A percentile compares a stretch with the other conserved stretches of the same genome.
These are phyloP conservation scores for Pulveroboletus sp. DNA, from an alignment of 768 basidiomycete genomes.

Conservation along the genomic window DNA sequence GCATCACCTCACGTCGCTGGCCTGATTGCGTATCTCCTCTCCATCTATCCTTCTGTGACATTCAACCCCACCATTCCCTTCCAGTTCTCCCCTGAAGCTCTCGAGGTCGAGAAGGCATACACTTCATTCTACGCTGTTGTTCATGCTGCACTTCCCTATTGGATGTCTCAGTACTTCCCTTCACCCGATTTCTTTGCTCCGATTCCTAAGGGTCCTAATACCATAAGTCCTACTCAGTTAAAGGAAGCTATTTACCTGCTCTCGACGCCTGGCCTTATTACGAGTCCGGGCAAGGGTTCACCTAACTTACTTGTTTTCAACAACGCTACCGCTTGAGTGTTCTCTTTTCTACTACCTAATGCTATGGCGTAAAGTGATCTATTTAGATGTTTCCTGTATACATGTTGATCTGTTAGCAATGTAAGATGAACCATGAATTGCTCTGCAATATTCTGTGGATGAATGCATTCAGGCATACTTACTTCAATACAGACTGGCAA, in stretches of 20 bases:
- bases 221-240: slow-evolving; percentile 63
- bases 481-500: too few species aligned
- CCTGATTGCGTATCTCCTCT: slow-evolving; percentile 86
- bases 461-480: too few species aligned
- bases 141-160: slow-evolving; percentile 52
- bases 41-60: slow-evolving; percentile 66
- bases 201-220: slow-evolving; percentile 38
- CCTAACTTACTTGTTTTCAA: slow-evolving; percentile 77
- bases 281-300: slow-evolving; percentile 45
- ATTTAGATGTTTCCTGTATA: not conserved
- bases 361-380: slow-evolving; percentile 2
- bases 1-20: slow-evolving; percentile 92
- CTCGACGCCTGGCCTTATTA: slow-evolving; percentile 47
- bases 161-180: slow-evolving; percentile 56
- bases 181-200: slow-evolving; percentile 42
- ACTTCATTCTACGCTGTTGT: slow-evolving; percentile 49
- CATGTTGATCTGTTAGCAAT: slow-evolving; percentile 4
- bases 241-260: slow-evolving; percentile 71
- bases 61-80: slow-evolving; percentile 51
- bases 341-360: slow-evolving; percentile 1
- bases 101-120: slow-evolving; percentile 33
- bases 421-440: slow-evolving; percentile 8
- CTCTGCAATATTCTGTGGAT: not conserved
- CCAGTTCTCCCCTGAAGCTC: slow-evolving; percentile 34
- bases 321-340: slow-evolving; percentile 51